phyloP scores from a whole-genome alignment of 805 yeast genomes.

The Monosporozyma siamensis region DNA sequence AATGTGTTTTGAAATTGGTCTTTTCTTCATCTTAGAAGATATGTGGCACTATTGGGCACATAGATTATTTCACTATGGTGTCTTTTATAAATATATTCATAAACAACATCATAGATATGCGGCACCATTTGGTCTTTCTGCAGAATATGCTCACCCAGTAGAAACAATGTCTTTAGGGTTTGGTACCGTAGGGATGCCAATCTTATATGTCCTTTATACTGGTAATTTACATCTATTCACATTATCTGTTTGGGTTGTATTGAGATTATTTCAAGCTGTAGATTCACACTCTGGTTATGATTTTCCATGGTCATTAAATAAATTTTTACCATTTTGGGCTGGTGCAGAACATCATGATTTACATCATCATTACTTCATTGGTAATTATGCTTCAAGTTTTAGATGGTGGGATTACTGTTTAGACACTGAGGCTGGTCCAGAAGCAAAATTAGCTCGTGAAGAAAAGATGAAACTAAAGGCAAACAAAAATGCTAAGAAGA shows the following conservation, averaged over 20 bases:
- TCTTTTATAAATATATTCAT: slow-evolving; percentile 86
- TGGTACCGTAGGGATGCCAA: slow-evolving; percentile 95
- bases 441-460: slow-evolving; percentile 70
- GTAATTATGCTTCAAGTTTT: slow-evolving; percentile 90
- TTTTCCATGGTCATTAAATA: slow-evolving; percentile 93
- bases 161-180: slow-evolving; percentile 87
- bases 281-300: slow-evolving; percentile 98
- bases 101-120: slow-evolving; percentile 97
- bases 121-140: slow-evolving; percentile 94
- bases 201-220: slow-evolving; percentile 68
- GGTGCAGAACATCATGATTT: slow-evolving; percentile 98
- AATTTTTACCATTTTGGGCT: slow-evolving; percentile 92
- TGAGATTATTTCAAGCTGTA: slow-evolving; percentile 90
- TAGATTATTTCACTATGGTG: slow-evolving; percentile 79
- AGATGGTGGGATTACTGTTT: slow-evolving; percentile 90
- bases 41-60: slow-evolving; percentile 97
- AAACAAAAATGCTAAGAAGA: slow-evolving; percentile 36
- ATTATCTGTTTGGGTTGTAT: slow-evolving; percentile 76
- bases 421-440: slow-evolving; percentile 84
- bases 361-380: slow-evolving; percentile 93
- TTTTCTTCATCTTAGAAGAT: slow-evolving; percentile 83
- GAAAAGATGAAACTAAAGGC: slow-evolving; percentile 48
- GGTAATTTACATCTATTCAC: slow-evolving; percentile 79
- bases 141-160: slow-evolving; percentile 95
- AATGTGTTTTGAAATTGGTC: slow-evolving; percentile 54